These are phyloP conservation scores for Casuarina equisetifolia DNA, from an alignment of 306 rosid species.

Conservation along the genomic window DNA sequence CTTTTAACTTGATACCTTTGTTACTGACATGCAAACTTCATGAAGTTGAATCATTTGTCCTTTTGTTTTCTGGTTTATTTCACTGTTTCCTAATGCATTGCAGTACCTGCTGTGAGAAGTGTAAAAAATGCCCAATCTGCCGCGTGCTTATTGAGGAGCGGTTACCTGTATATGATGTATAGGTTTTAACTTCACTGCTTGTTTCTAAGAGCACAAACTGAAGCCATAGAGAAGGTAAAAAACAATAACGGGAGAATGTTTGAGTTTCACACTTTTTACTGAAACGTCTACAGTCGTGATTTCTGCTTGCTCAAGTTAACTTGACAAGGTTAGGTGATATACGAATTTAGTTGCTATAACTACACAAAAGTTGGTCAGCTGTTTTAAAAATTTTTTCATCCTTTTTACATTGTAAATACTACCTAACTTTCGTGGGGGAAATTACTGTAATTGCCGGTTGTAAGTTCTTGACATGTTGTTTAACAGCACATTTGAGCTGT, in stretches of 20 bases:
- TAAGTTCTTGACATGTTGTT: slow-evolving; percentile 7
- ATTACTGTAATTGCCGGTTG: slow-evolving; percentile 23
- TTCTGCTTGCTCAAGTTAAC: slow-evolving; percentile 32
- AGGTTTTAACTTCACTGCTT: slow-evolving; percentile 38
- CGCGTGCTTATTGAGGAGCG: slow-evolving; percentile 66
- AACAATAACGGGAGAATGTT: slow-evolving; percentile 28
- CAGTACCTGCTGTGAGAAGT: slow-evolving; percentile 85
- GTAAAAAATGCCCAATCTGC: slow-evolving; percentile 92
- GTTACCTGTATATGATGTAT: slow-evolving; percentile 86
- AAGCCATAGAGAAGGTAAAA: slow-evolving; percentile 31
- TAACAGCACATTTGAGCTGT: not conserved
- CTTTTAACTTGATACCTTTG: slow-evolving; percentile 1
- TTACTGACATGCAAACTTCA: slow-evolving; percentile 5
- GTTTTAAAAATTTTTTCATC: not conserved
- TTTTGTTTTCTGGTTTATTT: slow-evolving; percentile 15
- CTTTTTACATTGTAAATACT: slow-evolving; percentile 45
- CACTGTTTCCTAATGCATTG: slow-evolving; percentile 32
- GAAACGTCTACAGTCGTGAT: slow-evolving; percentile 12
- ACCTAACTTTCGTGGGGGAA: slow-evolving; percentile 20
- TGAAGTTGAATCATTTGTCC: not conserved
- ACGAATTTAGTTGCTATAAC: slow-evolving; percentile 23
- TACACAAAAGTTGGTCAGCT: slow-evolving; percentile 15
- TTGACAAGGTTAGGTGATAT: slow-evolving; percentile 27
- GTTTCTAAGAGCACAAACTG: slow-evolving; percentile 35
- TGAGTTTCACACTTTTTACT: slow-evolving; percentile 31